Evolutionary conservation across 306 rosid genomes (phyloP), one percentile per base, ranked within the genome.

Genomic region (Alnus glutinosa): DNA sequence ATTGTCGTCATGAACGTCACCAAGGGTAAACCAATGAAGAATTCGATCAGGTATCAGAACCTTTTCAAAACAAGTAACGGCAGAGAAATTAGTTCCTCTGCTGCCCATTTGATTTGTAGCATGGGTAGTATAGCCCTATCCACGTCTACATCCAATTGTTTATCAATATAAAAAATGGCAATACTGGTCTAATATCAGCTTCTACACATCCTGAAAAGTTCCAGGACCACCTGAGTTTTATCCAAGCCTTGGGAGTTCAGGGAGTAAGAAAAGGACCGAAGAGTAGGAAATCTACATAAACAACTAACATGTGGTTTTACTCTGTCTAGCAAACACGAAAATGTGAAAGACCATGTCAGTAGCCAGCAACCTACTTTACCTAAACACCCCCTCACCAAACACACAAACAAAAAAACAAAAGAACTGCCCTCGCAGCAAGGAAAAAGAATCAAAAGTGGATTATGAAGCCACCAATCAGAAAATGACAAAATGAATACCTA

Each of bases 31-130:
- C 91, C 94, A 89, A 75, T 8, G 75, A 72, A 81, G 75, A 72
- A 81, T 61, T 70, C 39, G 83, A 78, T 75, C 85, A 83, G 75
- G 84, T 76, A 76, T 47, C 80, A 44, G 68, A 83, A 85, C 94
- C 97, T 84, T 90, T 86, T 82, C 87, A 88, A 84, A 68, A 90
- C 81, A 89, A 82, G 86, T 84, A 84, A 86, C 87, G 84, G 92
- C 94, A 88, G 89, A 93, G 92, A 88, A 86, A 91, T 89, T 83
- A 89, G 92, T 79, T 87, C 89, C 93, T 89, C 93, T 85, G 92
- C 93, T 87, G 87, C 89, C 78, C 82, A 82, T 68, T 59, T 66
- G 80, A 83, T 70, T 71, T 66, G 66, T 55, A 75, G 77, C 86
- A 76, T 39, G 78, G 50, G 3, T 77, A 85, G 70, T 78, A 80